phyloP scores from a whole-genome alignment of 306 rosid species.

The Nissolia schottii region DNA sequence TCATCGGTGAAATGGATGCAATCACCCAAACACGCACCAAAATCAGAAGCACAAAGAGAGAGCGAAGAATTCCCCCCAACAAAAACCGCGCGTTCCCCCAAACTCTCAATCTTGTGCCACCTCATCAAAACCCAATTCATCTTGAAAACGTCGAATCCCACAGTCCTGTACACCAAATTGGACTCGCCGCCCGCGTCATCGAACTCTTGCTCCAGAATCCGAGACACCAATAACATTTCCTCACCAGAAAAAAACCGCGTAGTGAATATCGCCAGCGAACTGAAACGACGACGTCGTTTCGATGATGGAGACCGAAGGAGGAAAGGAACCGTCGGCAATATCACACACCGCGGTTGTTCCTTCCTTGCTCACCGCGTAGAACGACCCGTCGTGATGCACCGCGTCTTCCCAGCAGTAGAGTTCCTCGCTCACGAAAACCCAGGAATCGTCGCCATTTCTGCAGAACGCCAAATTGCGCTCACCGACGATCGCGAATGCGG shows the following conservation, averaged over 20 bases:
- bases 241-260: conserved; percentile 44
- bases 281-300: not conserved
- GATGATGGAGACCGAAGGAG: conserved; percentile 30
- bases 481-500: conserved; percentile 52
- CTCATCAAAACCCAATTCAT: conserved; percentile 41
- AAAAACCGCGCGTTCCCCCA: conserved; percentile 55
- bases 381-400: conserved; percentile 29
- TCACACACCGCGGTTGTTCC: conserved; percentile 54
- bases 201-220: conserved; percentile 39
- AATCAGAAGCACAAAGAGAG: conserved; percentile 45
- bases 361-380: conserved; percentile 53
- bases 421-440: conserved; percentile 42
- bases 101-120: conserved; percentile 43
- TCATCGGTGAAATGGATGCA: conserved; percentile 66
- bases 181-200: not conserved
- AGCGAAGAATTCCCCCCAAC: conserved; percentile 58
- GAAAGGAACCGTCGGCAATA: not conserved
- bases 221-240: conserved; percentile 41
- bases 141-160: conserved; percentile 44
- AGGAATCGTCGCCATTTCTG: conserved; percentile 34
- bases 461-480: conserved; percentile 41
- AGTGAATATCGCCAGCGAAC: conserved; percentile 45
- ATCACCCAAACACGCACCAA: conserved; percentile 43
- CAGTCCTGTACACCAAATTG: conserved; percentile 38
- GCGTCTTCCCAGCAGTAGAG: conserved; percentile 49